A percentile compares a stretch with the other conserved stretches of the same genome.
phyloP scores from a whole-genome alignment of 2,329 filamentous ascomycete species.

The Chaetomiaceae sp. region DNA sequence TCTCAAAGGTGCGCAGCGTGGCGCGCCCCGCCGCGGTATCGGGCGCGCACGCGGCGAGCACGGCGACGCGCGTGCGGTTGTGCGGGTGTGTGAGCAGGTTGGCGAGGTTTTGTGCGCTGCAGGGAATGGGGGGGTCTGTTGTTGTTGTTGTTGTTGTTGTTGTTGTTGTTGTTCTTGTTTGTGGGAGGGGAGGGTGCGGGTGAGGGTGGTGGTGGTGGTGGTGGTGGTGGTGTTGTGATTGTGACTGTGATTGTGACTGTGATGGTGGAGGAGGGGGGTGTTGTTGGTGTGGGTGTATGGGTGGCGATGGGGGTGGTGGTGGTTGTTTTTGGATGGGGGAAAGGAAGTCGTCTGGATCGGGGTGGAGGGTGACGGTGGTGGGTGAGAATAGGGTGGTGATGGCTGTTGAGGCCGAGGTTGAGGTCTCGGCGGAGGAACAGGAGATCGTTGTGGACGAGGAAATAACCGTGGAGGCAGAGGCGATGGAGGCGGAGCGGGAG shows the following conservation, averaged over 20 bases:
- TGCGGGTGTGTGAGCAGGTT: conserved; percentile 22
- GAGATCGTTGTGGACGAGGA: too few species aligned
- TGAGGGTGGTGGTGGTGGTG: background rate
- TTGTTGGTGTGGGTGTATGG: background rate
- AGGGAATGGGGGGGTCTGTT: background rate
- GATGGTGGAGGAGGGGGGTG: background rate
- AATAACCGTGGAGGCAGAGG: background rate
- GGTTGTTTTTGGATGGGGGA: background rate
- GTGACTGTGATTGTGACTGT: background rate
- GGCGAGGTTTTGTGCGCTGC: conserved; percentile 21
- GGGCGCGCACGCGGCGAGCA: conserved; percentile 28
- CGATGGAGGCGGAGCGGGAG: conserved; percentile 8
- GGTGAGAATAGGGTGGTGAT: background rate
- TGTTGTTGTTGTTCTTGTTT: background rate
- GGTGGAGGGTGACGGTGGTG: background rate
- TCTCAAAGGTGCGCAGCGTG: conserved; percentile 22
- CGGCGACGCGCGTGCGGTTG: conserved; percentile 20
- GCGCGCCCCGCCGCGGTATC: conserved; percentile 23
- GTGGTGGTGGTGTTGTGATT: background rate
- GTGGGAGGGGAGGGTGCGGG: background rate
- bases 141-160: background rate
- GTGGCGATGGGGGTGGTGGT: background rate
- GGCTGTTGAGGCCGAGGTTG: conserved; percentile 5
- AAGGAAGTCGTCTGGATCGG: too few species aligned
- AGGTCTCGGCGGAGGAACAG: too few species aligned